A percentile compares a stretch with the other conserved stretches of the same genome.
Evolutionary conservation across 1,284 basidiomycete species (phyloP).

Genomic region (Apiotrichum laibachii): DNA sequence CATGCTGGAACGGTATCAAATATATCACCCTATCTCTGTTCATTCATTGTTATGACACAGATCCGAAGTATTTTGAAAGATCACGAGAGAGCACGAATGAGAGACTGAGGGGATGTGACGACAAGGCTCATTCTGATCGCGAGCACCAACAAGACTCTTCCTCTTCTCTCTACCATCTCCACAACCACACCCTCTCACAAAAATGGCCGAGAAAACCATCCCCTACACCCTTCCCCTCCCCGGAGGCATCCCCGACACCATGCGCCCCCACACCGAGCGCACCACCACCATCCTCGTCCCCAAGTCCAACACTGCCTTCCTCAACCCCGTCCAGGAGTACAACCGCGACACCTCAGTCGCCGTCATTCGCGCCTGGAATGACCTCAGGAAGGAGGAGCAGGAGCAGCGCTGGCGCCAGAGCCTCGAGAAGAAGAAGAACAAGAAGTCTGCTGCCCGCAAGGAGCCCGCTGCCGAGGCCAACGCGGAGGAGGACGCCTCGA

Average conservation of each 20-base stretch:
- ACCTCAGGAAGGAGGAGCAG: constrained; percentile 56
- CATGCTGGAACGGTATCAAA: too few species aligned
- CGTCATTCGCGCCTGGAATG: constrained; percentile 75
- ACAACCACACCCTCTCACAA: background rate
- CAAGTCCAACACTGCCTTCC: constrained; percentile 74
- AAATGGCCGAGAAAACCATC: constrained; percentile 18
- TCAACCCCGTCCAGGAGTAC: constrained; percentile 98
- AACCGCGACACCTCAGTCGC: constrained; percentile 92
- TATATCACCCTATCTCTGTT: too few species aligned
- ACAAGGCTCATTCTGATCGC: too few species aligned
- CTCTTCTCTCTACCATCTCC: background rate
- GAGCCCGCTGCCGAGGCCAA: constrained; percentile 11
- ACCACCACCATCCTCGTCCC: constrained; percentile 77
- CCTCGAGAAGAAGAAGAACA: constrained; percentile 27
- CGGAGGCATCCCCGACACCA: constrained; percentile 64
- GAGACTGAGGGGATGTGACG: too few species aligned
- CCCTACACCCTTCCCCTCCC: constrained; percentile 40
- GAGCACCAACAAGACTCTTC: too few species aligned
- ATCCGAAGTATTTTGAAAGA: too few species aligned
- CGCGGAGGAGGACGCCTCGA: constrained; percentile 13
- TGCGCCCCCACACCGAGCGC: constrained; percentile 78
- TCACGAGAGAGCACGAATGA: too few species aligned
- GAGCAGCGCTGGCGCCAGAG: constrained; percentile 52
- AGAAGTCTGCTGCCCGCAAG: constrained; percentile 9
- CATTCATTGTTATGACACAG: too few species aligned